phyloP scores from a whole-genome alignment of 1,284 basidiomycete species.

The Mycosarcoma mackinlayi region DNA sequence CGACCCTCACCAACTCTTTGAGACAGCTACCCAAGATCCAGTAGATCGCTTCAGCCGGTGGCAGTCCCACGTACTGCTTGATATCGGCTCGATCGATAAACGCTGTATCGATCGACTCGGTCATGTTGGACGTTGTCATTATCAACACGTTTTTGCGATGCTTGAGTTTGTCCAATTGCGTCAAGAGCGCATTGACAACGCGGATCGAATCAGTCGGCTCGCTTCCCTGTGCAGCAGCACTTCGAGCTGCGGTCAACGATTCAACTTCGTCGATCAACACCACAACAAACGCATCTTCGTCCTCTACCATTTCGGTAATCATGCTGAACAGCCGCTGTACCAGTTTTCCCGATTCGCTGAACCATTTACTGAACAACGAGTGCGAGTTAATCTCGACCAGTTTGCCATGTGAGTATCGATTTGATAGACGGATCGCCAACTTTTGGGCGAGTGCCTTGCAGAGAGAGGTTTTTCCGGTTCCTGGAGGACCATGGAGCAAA shows the following conservation, averaged over 20 bases:
- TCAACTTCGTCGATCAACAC: slow-evolving; percentile 98
- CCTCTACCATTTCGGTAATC: slow-evolving; percentile 86
- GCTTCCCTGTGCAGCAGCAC: slow-evolving; percentile 90
- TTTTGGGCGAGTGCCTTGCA: slow-evolving; percentile 96
- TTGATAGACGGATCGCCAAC: slow-evolving; percentile 86
- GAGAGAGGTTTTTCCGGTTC: slow-evolving; percentile 95
- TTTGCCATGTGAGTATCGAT: slow-evolving; percentile 85
- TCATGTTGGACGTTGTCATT: slow-evolving; percentile 95
- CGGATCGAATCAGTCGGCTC: slow-evolving; percentile 96
- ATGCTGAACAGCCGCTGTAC: slow-evolving; percentile 91
- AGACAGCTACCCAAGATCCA: slow-evolving; percentile 89
- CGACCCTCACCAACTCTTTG: slow-evolving; percentile 79
- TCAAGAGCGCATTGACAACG: slow-evolving; percentile 95
- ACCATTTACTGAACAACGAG: slow-evolving; percentile 71
- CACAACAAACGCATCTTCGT: slow-evolving; percentile 89
- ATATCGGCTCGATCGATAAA: slow-evolving; percentile 98
- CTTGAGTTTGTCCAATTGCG: slow-evolving; percentile 95
- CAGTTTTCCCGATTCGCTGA: slow-evolving; percentile 97
- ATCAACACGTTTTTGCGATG: slow-evolving; percentile 91
- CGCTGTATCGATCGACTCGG: slow-evolving; percentile 91
- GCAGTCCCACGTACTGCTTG: slow-evolving; percentile 90
- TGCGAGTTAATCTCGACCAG: slow-evolving; percentile 88
- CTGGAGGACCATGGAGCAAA: slow-evolving; percentile 93
- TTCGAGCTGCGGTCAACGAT: slow-evolving; percentile 89
- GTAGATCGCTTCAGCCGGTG: slow-evolving; percentile 89